Conservation (phyloP, 805 yeast genomes). For the Schwanniomyces polymorphus region DNA sequence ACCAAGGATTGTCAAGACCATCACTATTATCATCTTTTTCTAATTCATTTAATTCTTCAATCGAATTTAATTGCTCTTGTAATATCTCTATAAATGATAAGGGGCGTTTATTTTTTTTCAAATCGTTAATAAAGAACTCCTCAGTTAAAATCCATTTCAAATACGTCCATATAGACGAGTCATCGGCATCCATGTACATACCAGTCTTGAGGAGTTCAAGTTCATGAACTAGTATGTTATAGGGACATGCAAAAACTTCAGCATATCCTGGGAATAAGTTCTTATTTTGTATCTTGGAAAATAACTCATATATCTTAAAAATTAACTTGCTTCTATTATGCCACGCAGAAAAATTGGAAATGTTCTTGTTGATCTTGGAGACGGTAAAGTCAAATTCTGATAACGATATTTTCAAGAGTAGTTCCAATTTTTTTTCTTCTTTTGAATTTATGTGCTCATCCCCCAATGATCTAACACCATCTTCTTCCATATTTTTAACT, state of each 20-base stretch:
- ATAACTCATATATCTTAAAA: slow-evolving; percentile 43
- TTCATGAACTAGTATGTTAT: slow-evolving; percentile 52
- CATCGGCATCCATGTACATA: slow-evolving; percentile 89
- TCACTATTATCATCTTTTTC: slow-evolving; percentile 62
- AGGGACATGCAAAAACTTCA: slow-evolving; percentile 26
- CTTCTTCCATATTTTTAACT: slow-evolving; percentile 39
- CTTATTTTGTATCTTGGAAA: slow-evolving; percentile 5
- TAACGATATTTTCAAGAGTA: slow-evolving; percentile 27
- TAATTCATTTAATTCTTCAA: slow-evolving; percentile 65
- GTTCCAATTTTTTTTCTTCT: slow-evolving; percentile 3
- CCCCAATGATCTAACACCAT: neutral
- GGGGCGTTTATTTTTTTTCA: slow-evolving; percentile 18
- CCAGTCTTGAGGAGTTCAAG: slow-evolving; percentile 75
- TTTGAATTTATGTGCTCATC: neutral
- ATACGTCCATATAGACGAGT: slow-evolving; percentile 91
- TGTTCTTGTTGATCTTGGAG: slow-evolving; percentile 72
- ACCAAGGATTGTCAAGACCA: slow-evolving; percentile 69
- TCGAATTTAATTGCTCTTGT: slow-evolving; percentile 42
- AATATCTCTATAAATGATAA: slow-evolving; percentile 40
- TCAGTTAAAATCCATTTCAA: slow-evolving; percentile 72
- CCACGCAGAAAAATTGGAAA: slow-evolving; percentile 95
- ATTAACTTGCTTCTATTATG: slow-evolving; percentile 80
- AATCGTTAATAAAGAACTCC: slow-evolving; percentile 31
- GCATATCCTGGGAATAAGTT: slow-evolving; percentile 11
- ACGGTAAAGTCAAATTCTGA: slow-evolving; percentile 79